Evolutionary conservation across 495 filamentous ascomycete species (phyloP), one percentile per base, ranked within the genome.

Genomic region (Pseudotulostoma volvatum): DNA sequence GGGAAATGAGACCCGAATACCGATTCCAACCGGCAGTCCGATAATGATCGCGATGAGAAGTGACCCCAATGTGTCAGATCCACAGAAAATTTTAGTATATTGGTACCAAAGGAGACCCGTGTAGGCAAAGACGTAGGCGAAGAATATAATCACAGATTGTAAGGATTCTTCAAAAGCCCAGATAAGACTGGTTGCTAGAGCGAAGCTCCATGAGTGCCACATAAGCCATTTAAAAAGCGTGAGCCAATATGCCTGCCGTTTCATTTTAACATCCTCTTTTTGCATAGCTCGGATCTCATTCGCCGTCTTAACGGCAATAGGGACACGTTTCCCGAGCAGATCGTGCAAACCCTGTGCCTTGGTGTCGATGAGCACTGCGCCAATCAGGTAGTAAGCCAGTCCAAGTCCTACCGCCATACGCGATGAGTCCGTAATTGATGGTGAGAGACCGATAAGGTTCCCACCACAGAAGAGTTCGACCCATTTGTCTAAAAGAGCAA

Each of bases 401-500:
- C 67, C 68, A 47, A 73, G 74, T 3, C 72, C 72, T 14, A 69
- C 64, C 18, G 70, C 57, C 44, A 73, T 57, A 7, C 72, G 64
- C 37, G 60, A 64, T 1, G 55, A 46, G 19, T 62, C 53, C 18
- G 50, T 63, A 37, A 52, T 36, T 5, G 53, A 49, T 8, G 54
- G 49, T 0, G 59, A 58, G 9, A 73, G 51, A 44, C 63, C 66
- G 15, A 70, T 44, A 0, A 67, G 47, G 16, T 56, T 47, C 18
- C 55, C 58, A 18, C 71, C 69, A 32, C 58, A 61, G 4, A 74
- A 42, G 13, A 76, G 41, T 14, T 64, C 55, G n/a, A 69, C 46
- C 73, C 73, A 77, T 36, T 73, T 73, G 45, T 77, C 73, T 21
- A 73, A 51, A 15, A 77, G 66, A 9, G 73, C 73, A 31, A 74